phyloP scores from a whole-genome alignment of 2,329 filamentous ascomycete species.

The Cladosporium colombiae region DNA sequence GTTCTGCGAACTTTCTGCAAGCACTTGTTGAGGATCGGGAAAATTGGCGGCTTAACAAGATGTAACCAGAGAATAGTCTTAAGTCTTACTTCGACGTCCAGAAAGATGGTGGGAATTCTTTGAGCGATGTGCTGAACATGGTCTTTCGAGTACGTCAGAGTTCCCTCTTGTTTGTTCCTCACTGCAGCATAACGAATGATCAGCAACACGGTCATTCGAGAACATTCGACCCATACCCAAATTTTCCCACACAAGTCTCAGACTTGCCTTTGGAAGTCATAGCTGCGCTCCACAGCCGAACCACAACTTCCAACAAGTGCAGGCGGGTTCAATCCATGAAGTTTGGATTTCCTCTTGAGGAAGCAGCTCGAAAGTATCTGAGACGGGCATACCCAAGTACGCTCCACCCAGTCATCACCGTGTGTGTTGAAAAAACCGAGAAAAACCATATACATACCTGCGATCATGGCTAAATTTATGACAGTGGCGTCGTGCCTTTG shows the following conservation, averaged over 20 bases:
- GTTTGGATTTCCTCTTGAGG: background rate
- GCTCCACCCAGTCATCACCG: slow-evolving; percentile 17
- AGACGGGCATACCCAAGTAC: slow-evolving; percentile 8
- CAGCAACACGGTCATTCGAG: background rate
- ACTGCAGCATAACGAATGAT: background rate
- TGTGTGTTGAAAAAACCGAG: background rate
- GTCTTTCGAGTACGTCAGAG: background rate
- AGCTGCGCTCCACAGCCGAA: slow-evolving; percentile 11
- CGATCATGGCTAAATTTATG: slow-evolving; percentile 26
- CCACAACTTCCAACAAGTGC: slow-evolving; percentile 7
- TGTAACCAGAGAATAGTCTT: background rate
- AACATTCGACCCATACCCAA: background rate
- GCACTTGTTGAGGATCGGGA: background rate
- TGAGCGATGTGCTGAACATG: background rate
- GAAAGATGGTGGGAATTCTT: background rate
- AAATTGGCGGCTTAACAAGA: background rate
- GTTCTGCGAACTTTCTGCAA: background rate
- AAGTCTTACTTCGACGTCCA: background rate
- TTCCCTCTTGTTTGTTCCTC: background rate
- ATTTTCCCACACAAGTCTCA: background rate
- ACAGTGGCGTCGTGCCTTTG: slow-evolving; percentile 49
- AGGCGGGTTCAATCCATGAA: background rate
- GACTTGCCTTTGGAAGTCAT: slow-evolving; percentile 20
- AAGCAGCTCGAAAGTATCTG: slow-evolving; percentile 22
- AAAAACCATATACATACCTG: background rate